phyloP scores from a whole-genome alignment of 2,329 filamentous ascomycete species.

The Cladobotryum protrusum region DNA sequence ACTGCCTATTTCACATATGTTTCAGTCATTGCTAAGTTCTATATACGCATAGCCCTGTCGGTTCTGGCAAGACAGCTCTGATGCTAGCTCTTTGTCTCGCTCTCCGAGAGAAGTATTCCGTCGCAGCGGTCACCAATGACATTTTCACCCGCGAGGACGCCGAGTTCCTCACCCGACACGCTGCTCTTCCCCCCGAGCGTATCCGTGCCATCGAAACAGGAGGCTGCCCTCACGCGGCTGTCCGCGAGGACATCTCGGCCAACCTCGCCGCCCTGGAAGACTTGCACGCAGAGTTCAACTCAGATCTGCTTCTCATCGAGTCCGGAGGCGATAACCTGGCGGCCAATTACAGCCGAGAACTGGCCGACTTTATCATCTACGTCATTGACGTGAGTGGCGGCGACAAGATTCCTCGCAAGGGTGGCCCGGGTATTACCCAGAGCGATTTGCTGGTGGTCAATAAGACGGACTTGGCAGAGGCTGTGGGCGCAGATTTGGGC shows the following conservation, averaged over 20 bases:
- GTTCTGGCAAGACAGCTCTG: slow-evolving; percentile 92
- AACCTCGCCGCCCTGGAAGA: slow-evolving; percentile 91
- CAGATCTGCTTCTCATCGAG: slow-evolving; percentile 89
- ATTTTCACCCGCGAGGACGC: slow-evolving; percentile 98
- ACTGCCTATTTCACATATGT: neutral
- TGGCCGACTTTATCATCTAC: slow-evolving; percentile 97
- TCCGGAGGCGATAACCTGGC: slow-evolving; percentile 94
- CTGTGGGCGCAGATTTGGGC: slow-evolving; percentile 79
- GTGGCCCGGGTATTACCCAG: slow-evolving; percentile 94
- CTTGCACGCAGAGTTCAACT: slow-evolving; percentile 69
- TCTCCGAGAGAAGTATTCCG: slow-evolving; percentile 72
- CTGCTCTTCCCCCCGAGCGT: slow-evolving; percentile 72
- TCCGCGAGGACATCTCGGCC: slow-evolving; percentile 90
- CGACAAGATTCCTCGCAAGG: slow-evolving; percentile 94
- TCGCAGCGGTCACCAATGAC: slow-evolving; percentile 96
- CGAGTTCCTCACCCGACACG: slow-evolving; percentile 87
- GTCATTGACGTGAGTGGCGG: slow-evolving; percentile 96
- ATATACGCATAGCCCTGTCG: slow-evolving; percentile 63
- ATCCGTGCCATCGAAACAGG: slow-evolving; percentile 97
- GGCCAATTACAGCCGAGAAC: slow-evolving; percentile 89
- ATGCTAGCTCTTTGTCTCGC: slow-evolving; percentile 90
- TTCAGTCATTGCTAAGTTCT: neutral
- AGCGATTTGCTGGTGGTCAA: slow-evolving; percentile 91
- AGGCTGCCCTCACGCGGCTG: slow-evolving; percentile 92
- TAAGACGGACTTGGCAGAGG: slow-evolving; percentile 90